Conservation (phyloP, 345 rosid genomes). For the Crucihimalaya himalaica region DNA sequence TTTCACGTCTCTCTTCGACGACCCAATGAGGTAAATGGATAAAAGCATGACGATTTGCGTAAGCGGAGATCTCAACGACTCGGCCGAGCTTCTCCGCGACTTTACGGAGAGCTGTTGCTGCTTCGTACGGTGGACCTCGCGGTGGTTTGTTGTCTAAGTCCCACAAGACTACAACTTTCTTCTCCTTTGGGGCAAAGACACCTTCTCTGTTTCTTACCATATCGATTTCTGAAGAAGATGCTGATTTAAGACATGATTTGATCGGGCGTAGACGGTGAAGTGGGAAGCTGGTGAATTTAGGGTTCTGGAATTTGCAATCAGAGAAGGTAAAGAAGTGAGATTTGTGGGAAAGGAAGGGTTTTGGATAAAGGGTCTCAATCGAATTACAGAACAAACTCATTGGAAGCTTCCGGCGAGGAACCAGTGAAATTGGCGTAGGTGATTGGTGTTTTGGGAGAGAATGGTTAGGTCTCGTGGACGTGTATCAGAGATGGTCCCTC, state of each 20-base stretch:
- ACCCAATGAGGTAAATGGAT: constrained; percentile 84
- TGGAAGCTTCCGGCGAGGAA: neutral
- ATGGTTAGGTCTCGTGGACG: neutral
- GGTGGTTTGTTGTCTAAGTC: constrained; percentile 98
- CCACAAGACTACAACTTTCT: constrained; percentile 84
- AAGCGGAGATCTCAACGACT: constrained; percentile 75
- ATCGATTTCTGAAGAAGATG: constrained; percentile 64
- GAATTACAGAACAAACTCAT: constrained; percentile 53
- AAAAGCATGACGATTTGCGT: constrained; percentile 92
- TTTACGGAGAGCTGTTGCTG: constrained; percentile 61
- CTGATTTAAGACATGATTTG: constrained; percentile 39
- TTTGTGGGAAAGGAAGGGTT: constrained; percentile 33
- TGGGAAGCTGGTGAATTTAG: constrained; percentile 13
- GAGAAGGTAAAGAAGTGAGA: constrained; percentile 38
- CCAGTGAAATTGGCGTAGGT: neutral
- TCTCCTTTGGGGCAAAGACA: constrained; percentile 58
- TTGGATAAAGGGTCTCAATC: constrained; percentile 31
- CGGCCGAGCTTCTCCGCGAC: constrained; percentile 70
- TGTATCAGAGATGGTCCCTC: constrained; percentile 12
- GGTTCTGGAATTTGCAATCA: constrained; percentile 8
- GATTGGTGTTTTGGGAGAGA: neutral
- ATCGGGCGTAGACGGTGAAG: constrained; percentile 15
- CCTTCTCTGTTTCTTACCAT: constrained; percentile 83
- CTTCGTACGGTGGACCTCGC: constrained; percentile 74
- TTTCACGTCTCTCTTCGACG: constrained; percentile 59